Base-by-base conservation (phyloP, 2,329 filamentous ascomycete genomes). In the Fusarium foetens region DNA sequence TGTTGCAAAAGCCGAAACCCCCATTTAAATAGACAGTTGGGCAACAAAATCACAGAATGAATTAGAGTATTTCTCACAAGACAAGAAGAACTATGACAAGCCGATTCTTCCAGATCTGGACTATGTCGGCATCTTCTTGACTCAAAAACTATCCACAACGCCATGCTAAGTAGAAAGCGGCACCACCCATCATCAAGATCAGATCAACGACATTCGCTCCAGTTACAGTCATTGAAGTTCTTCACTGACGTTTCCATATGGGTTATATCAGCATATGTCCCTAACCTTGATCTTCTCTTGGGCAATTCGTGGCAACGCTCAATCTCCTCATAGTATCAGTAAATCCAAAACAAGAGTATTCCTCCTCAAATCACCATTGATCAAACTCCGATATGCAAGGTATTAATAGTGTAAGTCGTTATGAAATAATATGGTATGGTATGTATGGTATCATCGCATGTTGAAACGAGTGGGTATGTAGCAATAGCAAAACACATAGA, bases 401-500 rank as follows among this genome's bases (percentile, higher is more conserved):
- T 74, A 73, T 76, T 74, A 77, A 69, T 69, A 72, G 58, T 69
- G 67, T 71, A 69, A 55, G 71, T 73, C 63, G 68, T 73, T 67
- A 63, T 65, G 70, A 76, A 77, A 72, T 67, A 69, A 27, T 57
- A 54, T 52, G 58, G 29, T 68, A 63, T 57, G 29, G 51, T 53
- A 69, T 64, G 58, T 69, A 68, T 77, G 76, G 76, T 76, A 78
- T 78, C 76, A 77, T 76, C 71, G 71, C 72, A 60, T 73, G 65
- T 74, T 33, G 62, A 76, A 80, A 80, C 68, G 77, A 78, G 72
- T 78, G 77, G 77, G 77, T 79, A 77, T 80, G 75, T 76, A 69
- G 75, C 67, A 71, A 75, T 55, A 66, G 68, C 77, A 72, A 76
- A 68, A 74, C 71, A 76, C 65, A 69, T 68, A 67, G 67, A 67